Conservation (phyloP, 2,329 filamentous ascomycete species). For the Fusarium sp. region DNA sequence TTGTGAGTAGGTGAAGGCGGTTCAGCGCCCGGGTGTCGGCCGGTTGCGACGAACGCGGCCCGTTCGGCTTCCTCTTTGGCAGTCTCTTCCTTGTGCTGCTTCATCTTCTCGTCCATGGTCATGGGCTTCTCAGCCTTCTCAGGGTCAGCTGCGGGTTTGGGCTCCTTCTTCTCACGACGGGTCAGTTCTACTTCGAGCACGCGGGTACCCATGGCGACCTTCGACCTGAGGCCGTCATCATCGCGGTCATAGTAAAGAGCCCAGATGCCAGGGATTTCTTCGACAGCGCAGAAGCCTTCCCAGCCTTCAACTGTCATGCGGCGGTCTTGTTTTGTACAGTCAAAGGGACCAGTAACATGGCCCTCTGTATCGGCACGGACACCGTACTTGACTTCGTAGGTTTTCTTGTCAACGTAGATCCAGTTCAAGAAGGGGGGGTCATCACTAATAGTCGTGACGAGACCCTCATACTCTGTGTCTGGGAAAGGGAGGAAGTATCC, state of each 20-base stretch:
- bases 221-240: conserved; percentile 59
- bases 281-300: conserved; percentile 65
- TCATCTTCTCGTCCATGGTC: conserved; percentile 50
- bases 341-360: conserved; percentile 62
- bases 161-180: conserved; percentile 61
- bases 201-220: conserved; percentile 61
- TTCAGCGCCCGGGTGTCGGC: conserved; percentile 34
- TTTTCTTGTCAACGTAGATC: conserved; percentile 62
- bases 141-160: conserved; percentile 43
- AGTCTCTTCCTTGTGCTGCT: conserved; percentile 47
- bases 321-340: conserved; percentile 66
- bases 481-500: conserved; percentile 71
- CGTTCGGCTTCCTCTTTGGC: conserved; percentile 41
- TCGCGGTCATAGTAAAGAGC: conserved; percentile 63
- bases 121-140: conserved; percentile 15
- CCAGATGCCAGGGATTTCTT: conserved; percentile 59
- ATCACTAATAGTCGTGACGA: conserved; percentile 63
- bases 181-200: conserved; percentile 69
- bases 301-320: conserved; percentile 63
- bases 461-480: conserved; percentile 60
- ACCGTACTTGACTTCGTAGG: conserved; percentile 62
- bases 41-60: conserved; percentile 40
- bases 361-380: conserved; percentile 58
- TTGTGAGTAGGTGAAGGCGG: conserved; percentile 14
- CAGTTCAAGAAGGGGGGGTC: conserved; percentile 65